Conservation (phyloP, 2,329 filamentous ascomycete genomes). For the Proliferodiscus dingleyae region DNA sequence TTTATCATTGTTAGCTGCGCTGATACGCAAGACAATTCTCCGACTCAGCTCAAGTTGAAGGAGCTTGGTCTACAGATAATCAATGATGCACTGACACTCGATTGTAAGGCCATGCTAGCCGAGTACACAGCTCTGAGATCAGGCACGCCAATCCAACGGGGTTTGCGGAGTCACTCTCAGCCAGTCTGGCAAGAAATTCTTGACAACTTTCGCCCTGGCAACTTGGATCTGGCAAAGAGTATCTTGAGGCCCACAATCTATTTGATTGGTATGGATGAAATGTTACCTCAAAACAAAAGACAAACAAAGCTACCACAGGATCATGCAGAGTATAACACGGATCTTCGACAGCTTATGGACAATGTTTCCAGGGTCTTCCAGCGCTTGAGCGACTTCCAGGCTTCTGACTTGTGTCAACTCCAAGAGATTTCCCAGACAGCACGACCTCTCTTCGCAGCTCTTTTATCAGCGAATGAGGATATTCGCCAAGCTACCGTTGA, state of each 20-base stretch:
- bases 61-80: conserved; percentile 59
- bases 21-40: conserved; percentile 38
- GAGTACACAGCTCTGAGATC: conserved; percentile 64
- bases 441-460: conserved; percentile 68
- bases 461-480: conserved; percentile 75
- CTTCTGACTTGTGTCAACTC: conserved; percentile 62
- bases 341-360: conserved; percentile 57
- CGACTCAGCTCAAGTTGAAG: conserved; percentile 47
- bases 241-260: conserved; percentile 57
- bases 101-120: conserved; percentile 64
- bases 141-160: conserved; percentile 57
- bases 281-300: conserved; percentile 37
- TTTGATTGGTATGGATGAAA: conserved; percentile 70
- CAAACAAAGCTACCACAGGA: conserved; percentile 42
- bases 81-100: conserved; percentile 61
- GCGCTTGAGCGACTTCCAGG: conserved; percentile 70
- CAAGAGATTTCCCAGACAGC: conserved; percentile 65
- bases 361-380: conserved; percentile 71
- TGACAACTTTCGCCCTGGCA: conserved; percentile 59
- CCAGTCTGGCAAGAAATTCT: conserved; percentile 76
- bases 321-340: conserved; percentile 72
- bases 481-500: conserved; percentile 77
- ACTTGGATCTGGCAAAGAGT: conserved; percentile 67
- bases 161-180: conserved; percentile 65
- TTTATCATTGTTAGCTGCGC: conserved; percentile 53